Evolutionary conservation across 1,139 yeast species (phyloP), one percentile per base, ranked within the genome.

Genomic region (Saccharomyces pastorianus): DNA sequence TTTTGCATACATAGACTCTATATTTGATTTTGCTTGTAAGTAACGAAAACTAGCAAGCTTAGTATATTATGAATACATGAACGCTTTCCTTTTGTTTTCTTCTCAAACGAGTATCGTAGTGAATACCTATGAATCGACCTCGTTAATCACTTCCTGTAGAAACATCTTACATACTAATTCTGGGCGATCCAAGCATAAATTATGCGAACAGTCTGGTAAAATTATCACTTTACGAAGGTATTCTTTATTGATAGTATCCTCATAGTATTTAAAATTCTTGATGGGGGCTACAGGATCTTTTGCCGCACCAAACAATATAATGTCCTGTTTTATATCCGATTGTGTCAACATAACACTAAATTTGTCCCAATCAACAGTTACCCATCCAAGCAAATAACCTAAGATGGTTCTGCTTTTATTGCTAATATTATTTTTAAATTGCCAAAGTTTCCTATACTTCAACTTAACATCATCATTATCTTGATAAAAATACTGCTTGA

Each of bases 321-420:
- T 49, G 9, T 51, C 23, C 9, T 63, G 34, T 13, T 49, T 42
- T 4, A 55, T 23, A 13, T 42, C 41, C 7, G 25, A 8, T 13
- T 46, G 31, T 11, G 23, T 26, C 11, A 55, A 6, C 9, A 46
- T 14, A 1, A 27, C 32, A 11, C 50, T 53, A 2, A 63, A 27
- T 8, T 32, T 46, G 5, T 51, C 51, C 70, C 69, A 65, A 46
- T 61, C 53, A 1, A 64, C 51, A 4, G 60, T 54, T 47, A 60
- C 60, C 70, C 70, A 67, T 26, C 70, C 70, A 5, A 62, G 47
- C 11, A 67, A 54, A 52, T 67, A 67, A 1, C 64, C 67, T 14
- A 64, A 50, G 3, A 67, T 48, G 48, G 64, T 61, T 52, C 57
- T 58, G 47, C 69, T 63, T 44, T 62, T 63, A 31, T 63, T 65